Conservation (phyloP, 805 yeast genomes). For the Zygosaccharomyces bailii region DNA sequence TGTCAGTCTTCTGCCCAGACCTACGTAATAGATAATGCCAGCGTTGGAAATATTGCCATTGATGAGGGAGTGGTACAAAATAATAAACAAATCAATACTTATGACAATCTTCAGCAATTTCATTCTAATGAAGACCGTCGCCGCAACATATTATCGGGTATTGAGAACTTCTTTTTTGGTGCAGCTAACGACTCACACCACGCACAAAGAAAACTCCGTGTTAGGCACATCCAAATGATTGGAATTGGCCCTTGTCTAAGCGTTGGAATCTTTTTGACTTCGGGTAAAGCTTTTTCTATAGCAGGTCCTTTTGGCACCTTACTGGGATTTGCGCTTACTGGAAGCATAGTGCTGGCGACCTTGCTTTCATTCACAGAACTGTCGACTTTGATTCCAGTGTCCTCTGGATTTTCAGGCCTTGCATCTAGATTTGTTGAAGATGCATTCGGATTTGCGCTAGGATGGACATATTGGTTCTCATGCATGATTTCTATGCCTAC, state of each 20-base stretch:
- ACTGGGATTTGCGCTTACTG: conserved; percentile 60
- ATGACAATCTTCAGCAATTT: not conserved
- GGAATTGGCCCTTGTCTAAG: conserved; percentile 67
- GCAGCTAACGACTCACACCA: conserved; percentile 35
- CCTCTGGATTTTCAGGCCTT: conserved; percentile 61
- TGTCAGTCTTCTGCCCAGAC: conserved; percentile 18
- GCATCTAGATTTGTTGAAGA: conserved; percentile 62
- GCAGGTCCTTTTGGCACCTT: conserved; percentile 56
- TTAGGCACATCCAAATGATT: conserved; percentile 59
- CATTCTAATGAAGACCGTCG: not conserved
- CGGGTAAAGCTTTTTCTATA: conserved; percentile 51
- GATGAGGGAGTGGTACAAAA: conserved; percentile 13
- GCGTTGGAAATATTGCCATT: conserved; percentile 23
- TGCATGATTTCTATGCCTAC: conserved; percentile 56
- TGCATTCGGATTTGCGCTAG: conserved; percentile 65
- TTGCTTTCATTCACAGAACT: conserved; percentile 62
- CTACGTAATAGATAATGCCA: conserved; percentile 23
- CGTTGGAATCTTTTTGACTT: conserved; percentile 59
- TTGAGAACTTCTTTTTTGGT: conserved; percentile 5
- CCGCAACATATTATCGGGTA: not conserved
- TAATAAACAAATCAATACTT: conserved; percentile 3
- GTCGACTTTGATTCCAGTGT: conserved; percentile 58
- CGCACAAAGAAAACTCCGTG: conserved; percentile 44
- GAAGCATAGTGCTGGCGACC: conserved; percentile 60
- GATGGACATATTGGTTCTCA: conserved; percentile 59